Evolutionary conservation across 2,329 filamentous ascomycete genomes (phyloP).

Genomic region (Rutstroemia sp.): DNA sequence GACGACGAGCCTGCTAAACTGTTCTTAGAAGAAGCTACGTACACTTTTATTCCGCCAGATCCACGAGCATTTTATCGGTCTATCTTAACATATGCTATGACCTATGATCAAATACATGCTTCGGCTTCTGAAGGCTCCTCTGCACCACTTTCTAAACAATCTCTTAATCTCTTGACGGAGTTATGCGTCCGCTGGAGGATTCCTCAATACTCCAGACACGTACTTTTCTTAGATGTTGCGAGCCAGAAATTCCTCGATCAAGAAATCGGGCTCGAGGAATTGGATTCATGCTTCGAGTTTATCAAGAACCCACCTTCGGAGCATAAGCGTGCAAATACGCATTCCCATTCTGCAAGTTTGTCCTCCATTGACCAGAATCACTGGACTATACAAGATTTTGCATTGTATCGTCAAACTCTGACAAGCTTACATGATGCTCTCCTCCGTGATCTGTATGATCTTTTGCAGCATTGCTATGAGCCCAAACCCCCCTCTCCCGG

Average conservation of each 20-base stretch:
- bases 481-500: slow-evolving; percentile 77
- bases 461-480: slow-evolving; percentile 85
- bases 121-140: slow-evolving; percentile 37
- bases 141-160: slow-evolving; percentile 63
- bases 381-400: slow-evolving; percentile 64
- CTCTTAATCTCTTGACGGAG: slow-evolving; percentile 76
- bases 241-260: slow-evolving; percentile 79
- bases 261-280: slow-evolving; percentile 70
- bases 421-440: slow-evolving; percentile 71
- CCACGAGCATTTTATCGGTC: slow-evolving; percentile 76
- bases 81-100: slow-evolving; percentile 70
- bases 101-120: slow-evolving; percentile 52
- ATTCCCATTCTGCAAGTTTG: slow-evolving; percentile 35
- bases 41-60: slow-evolving; percentile 85
- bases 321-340: slow-evolving; percentile 39
- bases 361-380: slow-evolving; percentile 48
- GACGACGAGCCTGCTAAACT: slow-evolving; percentile 23
- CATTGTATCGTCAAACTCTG: slow-evolving; percentile 68
- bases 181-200: slow-evolving; percentile 84
- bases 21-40: slow-evolving; percentile 55
- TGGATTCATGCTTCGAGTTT: slow-evolving; percentile 77
- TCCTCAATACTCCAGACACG: slow-evolving; percentile 70
- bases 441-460: slow-evolving; percentile 77
- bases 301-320: slow-evolving; percentile 66
- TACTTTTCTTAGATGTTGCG: slow-evolving; percentile 78